phyloP scores from a whole-genome alignment of 495 filamentous ascomycete species.

The Polyplosphaeria fusca region DNA sequence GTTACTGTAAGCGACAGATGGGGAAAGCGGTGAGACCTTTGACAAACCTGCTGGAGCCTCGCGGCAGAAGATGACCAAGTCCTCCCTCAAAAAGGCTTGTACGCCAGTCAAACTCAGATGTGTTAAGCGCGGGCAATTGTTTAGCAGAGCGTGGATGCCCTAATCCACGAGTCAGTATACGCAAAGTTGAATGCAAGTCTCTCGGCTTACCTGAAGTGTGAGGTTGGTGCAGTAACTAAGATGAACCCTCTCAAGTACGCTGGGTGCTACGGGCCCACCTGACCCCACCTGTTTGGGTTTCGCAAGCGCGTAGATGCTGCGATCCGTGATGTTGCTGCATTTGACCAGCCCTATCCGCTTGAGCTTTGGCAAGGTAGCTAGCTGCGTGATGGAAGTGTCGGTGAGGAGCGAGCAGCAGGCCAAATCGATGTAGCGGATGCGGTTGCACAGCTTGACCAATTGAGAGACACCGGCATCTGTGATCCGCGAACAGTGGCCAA shows the following conservation, averaged over 20 bases:
- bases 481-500: constrained; percentile 89
- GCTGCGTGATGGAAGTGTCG: constrained; percentile 76
- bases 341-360: constrained; percentile 94
- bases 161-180: constrained; percentile 41
- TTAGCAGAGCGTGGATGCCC: constrained; percentile 88
- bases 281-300: constrained; percentile 49
- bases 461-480: constrained; percentile 81
- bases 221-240: constrained; percentile 90
- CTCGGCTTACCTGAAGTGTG: constrained; percentile 66
- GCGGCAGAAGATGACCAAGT: constrained; percentile 78
- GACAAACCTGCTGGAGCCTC: constrained; percentile 71
- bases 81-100: constrained; percentile 69
- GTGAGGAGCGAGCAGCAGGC: constrained; percentile 92
- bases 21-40: background rate
- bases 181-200: background rate
- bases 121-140: constrained; percentile 85
- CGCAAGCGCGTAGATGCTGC: constrained; percentile 79
- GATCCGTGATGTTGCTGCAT: constrained; percentile 82
- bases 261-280: constrained; percentile 50
- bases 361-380: constrained; percentile 86
- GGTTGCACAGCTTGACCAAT: constrained; percentile 80
- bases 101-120: constrained; percentile 97
- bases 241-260: constrained; percentile 86
- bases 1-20: constrained; percentile 34
- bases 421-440: constrained; percentile 95